Evolutionary conservation across 1,139 yeast species (phyloP), one percentile per base, ranked within the genome.

Genomic region (Candida sp.): DNA sequence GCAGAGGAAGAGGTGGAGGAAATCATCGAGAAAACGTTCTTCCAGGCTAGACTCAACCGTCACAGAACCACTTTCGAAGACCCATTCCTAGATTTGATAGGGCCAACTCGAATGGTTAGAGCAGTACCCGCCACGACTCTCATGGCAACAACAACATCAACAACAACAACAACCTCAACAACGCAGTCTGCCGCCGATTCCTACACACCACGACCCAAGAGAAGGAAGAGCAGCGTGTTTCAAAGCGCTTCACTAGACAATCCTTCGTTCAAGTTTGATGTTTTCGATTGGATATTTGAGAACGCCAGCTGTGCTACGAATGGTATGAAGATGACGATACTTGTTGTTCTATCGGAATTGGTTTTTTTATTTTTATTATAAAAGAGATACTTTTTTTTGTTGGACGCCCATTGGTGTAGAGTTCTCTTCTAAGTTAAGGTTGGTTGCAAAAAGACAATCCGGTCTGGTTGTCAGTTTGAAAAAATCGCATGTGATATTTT

Each of bases 271-370:
- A 45, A 42, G 37, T 45, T 49, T 33, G 51, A 45, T 38, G 49
- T 42, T 11, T 45, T 49, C 26, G 51, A 49, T 45, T 37, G 47
- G 47, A 44, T 44, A 44, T 44, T 44, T 28, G 47, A 44, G 22
- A 44, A 31, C 25, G 27, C 34, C 7, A n/a, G 35, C 11, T 23
- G 25, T 4, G 25, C 11, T 7, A 8, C 17, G 26, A 22, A 28
- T 22, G 25, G 23, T 17, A 22, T 44, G 28, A 23, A 27, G 23
- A 22, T 17, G 22, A 32, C 37, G 30, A 17, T 37, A 3, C 11
- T 35, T 2, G 6, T 38, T 44, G 27, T 44, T n/a, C 4, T 26
- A 37, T n/a, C 37, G 12, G 40, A 37, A 27, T 12, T 37, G n/a
- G 12, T 37, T 37, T 9, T 37, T 35, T 37, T 44, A 30, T 44